Evolutionary conservation across 768 basidiomycete genomes (phyloP).

Genomic region (Saitozyma podzolica): DNA sequence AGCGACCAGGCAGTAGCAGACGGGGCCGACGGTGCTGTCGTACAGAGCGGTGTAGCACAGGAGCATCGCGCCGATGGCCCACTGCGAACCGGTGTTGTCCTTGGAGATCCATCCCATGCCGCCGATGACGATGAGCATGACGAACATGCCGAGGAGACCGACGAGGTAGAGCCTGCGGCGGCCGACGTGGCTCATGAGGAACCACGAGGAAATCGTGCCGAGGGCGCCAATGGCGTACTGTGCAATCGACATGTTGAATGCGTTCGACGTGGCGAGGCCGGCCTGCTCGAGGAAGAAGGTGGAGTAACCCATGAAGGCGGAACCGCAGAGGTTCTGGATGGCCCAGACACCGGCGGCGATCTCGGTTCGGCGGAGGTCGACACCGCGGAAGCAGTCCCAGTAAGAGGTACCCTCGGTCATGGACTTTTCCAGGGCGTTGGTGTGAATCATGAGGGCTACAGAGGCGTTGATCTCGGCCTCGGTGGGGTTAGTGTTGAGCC

Average conservation of each 20-base stretch:
- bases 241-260: slow-evolving; percentile 24
- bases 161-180: slow-evolving; percentile 52
- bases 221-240: slow-evolving; percentile 4
- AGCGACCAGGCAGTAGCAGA: slow-evolving; percentile 48
- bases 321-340: slow-evolving; percentile 42
- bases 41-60: slow-evolving; percentile 51
- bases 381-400: slow-evolving; percentile 52
- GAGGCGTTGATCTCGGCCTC: slow-evolving; percentile 40
- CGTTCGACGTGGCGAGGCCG: slow-evolving; percentile 24
- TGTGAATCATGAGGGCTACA: slow-evolving; percentile 51
- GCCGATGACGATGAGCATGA: slow-evolving; percentile 51
- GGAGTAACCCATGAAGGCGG: slow-evolving; percentile 30
- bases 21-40: slow-evolving; percentile 47
- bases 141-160: slow-evolving; percentile 44
- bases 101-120: slow-evolving; percentile 40
- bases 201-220: neutral
- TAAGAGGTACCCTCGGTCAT: slow-evolving; percentile 47
- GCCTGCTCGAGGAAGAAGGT: slow-evolving; percentile 43
- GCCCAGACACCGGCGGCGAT: slow-evolving; percentile 56
- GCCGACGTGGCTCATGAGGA: slow-evolving; percentile 45
- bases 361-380: slow-evolving; percentile 52
- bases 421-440: slow-evolving; percentile 51
- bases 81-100: slow-evolving; percentile 21
- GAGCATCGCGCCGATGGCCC: slow-evolving; percentile 50
- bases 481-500: slow-evolving; percentile 27